Conservation (phyloP, 192 early-diverging fungal genomes). For the Backusella tarrabulga region DNA sequence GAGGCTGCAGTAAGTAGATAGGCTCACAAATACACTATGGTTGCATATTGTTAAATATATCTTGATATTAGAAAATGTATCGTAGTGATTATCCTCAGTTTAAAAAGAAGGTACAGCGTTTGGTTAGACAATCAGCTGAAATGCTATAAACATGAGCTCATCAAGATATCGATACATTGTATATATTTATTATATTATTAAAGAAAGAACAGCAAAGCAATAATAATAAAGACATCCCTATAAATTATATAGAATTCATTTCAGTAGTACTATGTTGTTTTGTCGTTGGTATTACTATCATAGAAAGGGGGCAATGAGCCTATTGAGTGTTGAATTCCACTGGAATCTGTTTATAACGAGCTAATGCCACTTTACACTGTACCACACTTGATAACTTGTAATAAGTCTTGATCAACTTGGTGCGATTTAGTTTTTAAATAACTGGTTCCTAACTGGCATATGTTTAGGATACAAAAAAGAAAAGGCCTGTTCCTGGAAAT, state of each 20-base stretch:
- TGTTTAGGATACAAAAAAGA: neutral
- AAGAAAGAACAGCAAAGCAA: neutral
- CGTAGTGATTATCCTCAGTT: conserved; percentile 67
- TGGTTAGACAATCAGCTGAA: conserved; percentile 53
- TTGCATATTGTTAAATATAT: neutral
- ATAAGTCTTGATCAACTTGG: too few species aligned
- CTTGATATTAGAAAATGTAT: conserved; percentile 65
- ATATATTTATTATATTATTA: conserved; percentile 6
- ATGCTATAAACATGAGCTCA: conserved; percentile 26
- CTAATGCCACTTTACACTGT: too few species aligned
- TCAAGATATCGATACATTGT: neutral
- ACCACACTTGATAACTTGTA: too few species aligned
- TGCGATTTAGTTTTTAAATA: too few species aligned
- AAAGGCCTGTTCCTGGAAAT: neutral
- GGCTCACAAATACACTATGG: neutral
- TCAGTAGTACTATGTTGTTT: too few species aligned
- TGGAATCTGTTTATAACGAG: neutral
- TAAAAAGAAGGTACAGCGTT: conserved; percentile 72
- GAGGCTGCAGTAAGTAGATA: conserved; percentile 81
- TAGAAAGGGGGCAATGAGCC: neutral
- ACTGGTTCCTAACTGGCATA: too few species aligned
- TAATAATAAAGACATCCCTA: neutral
- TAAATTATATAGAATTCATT: neutral
- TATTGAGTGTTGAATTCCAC: neutral
- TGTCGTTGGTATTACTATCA: neutral